A percentile compares a stretch with the other conserved stretches of the same genome.
These are phyloP conservation scores for Harringtonia lauricola DNA, from an alignment of 2,329 filamentous ascomycete species.

Conservation along the genomic window DNA sequence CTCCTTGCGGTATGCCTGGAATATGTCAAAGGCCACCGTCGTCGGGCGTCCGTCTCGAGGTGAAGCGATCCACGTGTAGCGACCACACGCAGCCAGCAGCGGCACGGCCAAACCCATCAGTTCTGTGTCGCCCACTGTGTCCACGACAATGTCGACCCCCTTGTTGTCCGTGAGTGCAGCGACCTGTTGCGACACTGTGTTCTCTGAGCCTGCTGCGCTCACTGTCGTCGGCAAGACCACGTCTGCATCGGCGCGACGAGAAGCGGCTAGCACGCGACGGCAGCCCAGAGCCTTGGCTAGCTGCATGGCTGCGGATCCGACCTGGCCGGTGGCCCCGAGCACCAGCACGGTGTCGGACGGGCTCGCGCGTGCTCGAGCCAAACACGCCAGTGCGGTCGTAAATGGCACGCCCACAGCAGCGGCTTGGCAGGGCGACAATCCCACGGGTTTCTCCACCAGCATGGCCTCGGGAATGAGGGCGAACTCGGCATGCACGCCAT, in stretches of 20 bases:
- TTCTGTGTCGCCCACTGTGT: not conserved
- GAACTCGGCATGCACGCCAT: not conserved
- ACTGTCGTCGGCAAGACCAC: not conserved
- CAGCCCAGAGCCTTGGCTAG: not conserved
- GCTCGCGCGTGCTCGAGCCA: not conserved
- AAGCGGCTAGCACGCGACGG: not conserved
- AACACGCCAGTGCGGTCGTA: not conserved
- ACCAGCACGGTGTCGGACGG: not conserved
- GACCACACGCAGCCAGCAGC: not conserved
- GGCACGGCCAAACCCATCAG: not conserved
- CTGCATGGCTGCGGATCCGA: not conserved
- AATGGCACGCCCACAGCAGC: not conserved
- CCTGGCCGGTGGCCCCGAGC: not conserved
- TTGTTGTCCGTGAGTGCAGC: not conserved
- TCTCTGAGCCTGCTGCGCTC: not conserved
- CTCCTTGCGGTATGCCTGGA: constrained; percentile 1
- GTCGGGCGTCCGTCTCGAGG: not conserved
- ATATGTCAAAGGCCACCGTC: not conserved
- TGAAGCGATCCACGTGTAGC: not conserved
- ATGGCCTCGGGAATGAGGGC: not conserved
- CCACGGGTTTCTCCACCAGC: not conserved
- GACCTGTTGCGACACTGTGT: not conserved
- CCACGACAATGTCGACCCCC: not conserved
- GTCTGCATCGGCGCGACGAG: not conserved
- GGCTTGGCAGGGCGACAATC: not conserved